phyloP scores from a whole-genome alignment of 75 land plant genomes.

The Cryptomeria japonica region DNA sequence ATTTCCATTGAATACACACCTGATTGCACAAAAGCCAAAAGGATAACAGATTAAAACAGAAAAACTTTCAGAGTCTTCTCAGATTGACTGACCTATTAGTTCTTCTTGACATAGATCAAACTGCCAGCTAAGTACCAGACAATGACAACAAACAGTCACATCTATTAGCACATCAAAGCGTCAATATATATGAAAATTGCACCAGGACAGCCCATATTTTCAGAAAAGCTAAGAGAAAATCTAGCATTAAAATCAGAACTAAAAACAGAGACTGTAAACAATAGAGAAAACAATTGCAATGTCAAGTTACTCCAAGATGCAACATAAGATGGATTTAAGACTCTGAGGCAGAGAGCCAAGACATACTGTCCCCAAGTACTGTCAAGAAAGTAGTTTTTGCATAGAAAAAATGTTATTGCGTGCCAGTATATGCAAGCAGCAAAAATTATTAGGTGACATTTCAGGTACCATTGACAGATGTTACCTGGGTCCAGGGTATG shows the following conservation, averaged over 20 bases:
- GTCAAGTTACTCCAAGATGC: neutral
- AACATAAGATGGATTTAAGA: neutral
- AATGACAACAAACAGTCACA: neutral
- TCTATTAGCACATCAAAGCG: neutral
- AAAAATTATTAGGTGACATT: neutral
- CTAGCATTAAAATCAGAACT: neutral
- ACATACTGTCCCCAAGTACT: neutral
- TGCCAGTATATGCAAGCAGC: neutral
- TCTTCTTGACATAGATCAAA: neutral
- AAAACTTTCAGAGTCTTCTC: neutral
- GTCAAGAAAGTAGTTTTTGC: neutral
- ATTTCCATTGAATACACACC: conserved; percentile 97
- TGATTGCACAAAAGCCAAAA: conserved; percentile 19
- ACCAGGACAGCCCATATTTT: neutral
- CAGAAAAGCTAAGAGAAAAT: neutral
- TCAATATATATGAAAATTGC: neutral
- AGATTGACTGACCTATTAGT: neutral
- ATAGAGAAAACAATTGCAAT: neutral
- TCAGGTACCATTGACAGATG: neutral
- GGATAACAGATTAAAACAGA: neutral
- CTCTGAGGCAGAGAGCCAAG: neutral
- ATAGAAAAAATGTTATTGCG: neutral
- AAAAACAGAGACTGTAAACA: neutral
- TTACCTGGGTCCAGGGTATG: neutral
- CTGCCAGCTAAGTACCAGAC: neutral